Evolutionary conservation across 108 stramenopile genomes (phyloP).

Genomic region (Aurantiochytrium sp.): DNA sequence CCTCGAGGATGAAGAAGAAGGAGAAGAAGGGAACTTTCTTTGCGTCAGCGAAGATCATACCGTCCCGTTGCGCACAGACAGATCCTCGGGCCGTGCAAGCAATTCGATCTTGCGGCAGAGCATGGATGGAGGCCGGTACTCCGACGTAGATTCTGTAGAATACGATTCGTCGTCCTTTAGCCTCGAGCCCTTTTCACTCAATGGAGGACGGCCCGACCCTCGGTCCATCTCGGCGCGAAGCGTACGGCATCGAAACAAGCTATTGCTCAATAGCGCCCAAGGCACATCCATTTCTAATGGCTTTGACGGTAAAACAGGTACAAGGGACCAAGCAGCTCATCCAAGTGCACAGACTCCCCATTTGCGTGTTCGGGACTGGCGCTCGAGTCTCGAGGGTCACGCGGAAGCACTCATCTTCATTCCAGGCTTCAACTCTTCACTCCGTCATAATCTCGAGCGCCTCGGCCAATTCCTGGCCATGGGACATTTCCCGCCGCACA

Average conservation of each 20-base stretch:
- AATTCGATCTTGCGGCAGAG: too few species aligned
- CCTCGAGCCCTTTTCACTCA: not conserved
- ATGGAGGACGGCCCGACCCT: not conserved
- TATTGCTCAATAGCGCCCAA: not conserved
- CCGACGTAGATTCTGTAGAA: not conserved
- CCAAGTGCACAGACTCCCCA: not conserved
- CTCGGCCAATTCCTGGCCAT: constrained; percentile 49
- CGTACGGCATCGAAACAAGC: not conserved
- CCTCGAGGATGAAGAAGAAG: not conserved
- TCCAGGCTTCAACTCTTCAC: constrained; percentile 43
- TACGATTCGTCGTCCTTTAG: not conserved
- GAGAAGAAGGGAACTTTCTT: not conserved
- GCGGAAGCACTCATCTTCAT: constrained; percentile 42
- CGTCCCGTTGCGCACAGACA: too few species aligned
- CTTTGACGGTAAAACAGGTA: not conserved
- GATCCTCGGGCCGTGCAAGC: too few species aligned
- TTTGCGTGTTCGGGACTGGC: not conserved
- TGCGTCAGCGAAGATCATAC: not conserved
- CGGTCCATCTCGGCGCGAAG: not conserved
- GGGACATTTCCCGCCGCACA: constrained; percentile 33
- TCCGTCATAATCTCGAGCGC: constrained; percentile 29
- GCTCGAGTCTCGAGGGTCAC: not conserved
- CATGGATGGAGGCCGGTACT: not conserved
- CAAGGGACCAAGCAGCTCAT: not conserved
- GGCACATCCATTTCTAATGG: not conserved